phyloP scores from a whole-genome alignment of 768 basidiomycete species.

The Hericium rajendrae region DNA sequence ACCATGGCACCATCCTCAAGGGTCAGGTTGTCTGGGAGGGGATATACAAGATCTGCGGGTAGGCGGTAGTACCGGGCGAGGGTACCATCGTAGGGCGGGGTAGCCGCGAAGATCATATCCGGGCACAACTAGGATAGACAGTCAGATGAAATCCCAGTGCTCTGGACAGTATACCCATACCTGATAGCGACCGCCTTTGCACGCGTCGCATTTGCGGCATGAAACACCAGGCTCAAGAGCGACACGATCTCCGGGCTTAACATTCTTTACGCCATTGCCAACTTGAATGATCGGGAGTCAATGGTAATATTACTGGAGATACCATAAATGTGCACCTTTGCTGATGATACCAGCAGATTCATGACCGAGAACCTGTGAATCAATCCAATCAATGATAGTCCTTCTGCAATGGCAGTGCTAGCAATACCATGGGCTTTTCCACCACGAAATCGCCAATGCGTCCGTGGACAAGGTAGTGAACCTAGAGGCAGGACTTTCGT shows the following conservation, averaged over 20 bases:
- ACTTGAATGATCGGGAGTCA: constrained; percentile 31
- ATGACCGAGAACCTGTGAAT: constrained; percentile 75
- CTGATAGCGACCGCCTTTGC: constrained; percentile 79
- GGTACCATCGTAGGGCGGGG: constrained; percentile 90
- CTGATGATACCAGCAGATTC: constrained; percentile 78
- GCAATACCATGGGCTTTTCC: constrained; percentile 62
- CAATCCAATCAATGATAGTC: neutral
- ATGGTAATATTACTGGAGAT: neutral
- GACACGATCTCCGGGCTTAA: constrained; percentile 80
- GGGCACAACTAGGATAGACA: constrained; percentile 56
- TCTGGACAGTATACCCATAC: constrained; percentile 25
- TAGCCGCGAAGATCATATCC: constrained; percentile 82
- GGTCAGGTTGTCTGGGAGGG: constrained; percentile 71
- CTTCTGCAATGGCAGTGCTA: too few relatives aligned
- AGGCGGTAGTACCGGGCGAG: constrained; percentile 79
- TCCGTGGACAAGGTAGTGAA: constrained; percentile 73
- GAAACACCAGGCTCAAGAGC: constrained; percentile 88
- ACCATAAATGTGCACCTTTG: constrained; percentile 35
- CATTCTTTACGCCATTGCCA: constrained; percentile 62
- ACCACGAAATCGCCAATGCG: constrained; percentile 77
- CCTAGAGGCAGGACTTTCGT: constrained; percentile 28
- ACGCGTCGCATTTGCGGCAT: constrained; percentile 75
- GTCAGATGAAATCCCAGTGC: neutral
- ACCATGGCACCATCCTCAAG: constrained; percentile 96
- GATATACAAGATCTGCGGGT: constrained; percentile 78